These are phyloP conservation scores for Melaleuca alternifolia DNA, from an alignment of 345 rosid species.

Conservation along the genomic window DNA sequence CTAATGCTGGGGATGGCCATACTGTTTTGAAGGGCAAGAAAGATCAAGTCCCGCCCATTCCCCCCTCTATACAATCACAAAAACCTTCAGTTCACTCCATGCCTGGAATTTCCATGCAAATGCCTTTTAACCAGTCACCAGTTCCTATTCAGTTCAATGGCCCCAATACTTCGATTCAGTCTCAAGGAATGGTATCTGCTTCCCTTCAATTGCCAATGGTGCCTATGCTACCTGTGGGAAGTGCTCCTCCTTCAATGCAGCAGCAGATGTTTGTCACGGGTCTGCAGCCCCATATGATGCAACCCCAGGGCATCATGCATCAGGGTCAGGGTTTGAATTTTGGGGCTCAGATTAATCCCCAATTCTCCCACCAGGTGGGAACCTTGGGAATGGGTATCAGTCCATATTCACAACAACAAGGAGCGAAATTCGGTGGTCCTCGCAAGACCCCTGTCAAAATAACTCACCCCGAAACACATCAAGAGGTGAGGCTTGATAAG, in stretches of 20 bases:
- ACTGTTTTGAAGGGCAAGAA: conserved; percentile 32
- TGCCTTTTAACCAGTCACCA: conserved; percentile 61
- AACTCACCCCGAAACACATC: conserved; percentile 90
- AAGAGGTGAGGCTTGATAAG: conserved; percentile 83
- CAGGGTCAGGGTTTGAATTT: conserved; percentile 74
- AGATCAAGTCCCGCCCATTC: conserved; percentile 44
- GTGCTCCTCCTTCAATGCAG: conserved; percentile 55
- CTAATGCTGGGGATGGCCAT: conserved; percentile 33
- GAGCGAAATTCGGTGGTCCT: conserved; percentile 49
- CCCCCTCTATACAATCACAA: conserved; percentile 36
- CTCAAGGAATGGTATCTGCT: conserved; percentile 47
- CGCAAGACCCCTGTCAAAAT: conserved; percentile 76
- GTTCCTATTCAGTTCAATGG: conserved; percentile 61
- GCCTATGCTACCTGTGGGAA: conserved; percentile 62
- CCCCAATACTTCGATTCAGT: conserved; percentile 63
- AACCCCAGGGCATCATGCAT: conserved; percentile 75
- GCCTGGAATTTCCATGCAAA: conserved; percentile 57
- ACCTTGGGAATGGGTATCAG: conserved; percentile 63
- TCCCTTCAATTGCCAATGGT: conserved; percentile 74
- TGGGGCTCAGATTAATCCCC: conserved; percentile 53
- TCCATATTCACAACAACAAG: conserved; percentile 70
- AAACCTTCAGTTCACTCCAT: conserved; percentile 44
- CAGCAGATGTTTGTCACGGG: conserved; percentile 64
- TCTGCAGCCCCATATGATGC: conserved; percentile 60
- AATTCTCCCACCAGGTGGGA: conserved; percentile 50